Conservation (phyloP, 805 yeast genomes). For the Candida vaughaniae region DNA sequence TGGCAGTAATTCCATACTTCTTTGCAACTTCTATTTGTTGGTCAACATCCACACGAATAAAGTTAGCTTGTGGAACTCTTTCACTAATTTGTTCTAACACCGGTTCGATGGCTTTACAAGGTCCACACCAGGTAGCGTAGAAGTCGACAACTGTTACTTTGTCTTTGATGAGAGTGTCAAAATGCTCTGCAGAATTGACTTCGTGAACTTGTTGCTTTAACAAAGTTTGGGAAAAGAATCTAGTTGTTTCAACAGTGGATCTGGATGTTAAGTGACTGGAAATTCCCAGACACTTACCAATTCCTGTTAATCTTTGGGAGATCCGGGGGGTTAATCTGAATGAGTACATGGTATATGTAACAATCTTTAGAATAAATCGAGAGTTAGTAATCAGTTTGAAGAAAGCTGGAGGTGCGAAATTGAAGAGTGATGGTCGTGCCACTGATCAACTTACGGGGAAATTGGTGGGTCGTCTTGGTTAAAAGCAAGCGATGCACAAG, state of each 20-base stretch:
- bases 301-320: too few species aligned
- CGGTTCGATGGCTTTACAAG: constrained; percentile 43
- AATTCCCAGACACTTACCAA: too few species aligned
- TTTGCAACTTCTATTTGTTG: constrained; percentile 56
- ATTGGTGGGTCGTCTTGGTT: too few species aligned
- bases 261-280: neutral
- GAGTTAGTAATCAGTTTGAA: too few species aligned
- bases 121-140: constrained; percentile 48
- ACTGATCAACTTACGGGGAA: too few species aligned
- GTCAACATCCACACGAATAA: constrained; percentile 73
- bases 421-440: too few species aligned
- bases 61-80: constrained; percentile 49
- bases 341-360: too few species aligned
- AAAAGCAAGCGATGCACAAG: too few species aligned
- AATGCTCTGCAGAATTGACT: constrained; percentile 24
- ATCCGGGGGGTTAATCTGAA: too few species aligned
- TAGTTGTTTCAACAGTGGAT: neutral
- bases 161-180: constrained; percentile 23
- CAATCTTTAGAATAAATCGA: too few species aligned
- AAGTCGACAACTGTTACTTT: constrained; percentile 37
- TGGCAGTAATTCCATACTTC: constrained; percentile 63
- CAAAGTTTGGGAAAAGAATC: constrained; percentile 1
- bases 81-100: constrained; percentile 33
- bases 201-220: constrained; percentile 24
- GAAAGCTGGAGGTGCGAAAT: too few species aligned